Evolutionary conservation across 805 yeast species (phyloP).

Genomic region (Scheffersomyces stipitis): DNA sequence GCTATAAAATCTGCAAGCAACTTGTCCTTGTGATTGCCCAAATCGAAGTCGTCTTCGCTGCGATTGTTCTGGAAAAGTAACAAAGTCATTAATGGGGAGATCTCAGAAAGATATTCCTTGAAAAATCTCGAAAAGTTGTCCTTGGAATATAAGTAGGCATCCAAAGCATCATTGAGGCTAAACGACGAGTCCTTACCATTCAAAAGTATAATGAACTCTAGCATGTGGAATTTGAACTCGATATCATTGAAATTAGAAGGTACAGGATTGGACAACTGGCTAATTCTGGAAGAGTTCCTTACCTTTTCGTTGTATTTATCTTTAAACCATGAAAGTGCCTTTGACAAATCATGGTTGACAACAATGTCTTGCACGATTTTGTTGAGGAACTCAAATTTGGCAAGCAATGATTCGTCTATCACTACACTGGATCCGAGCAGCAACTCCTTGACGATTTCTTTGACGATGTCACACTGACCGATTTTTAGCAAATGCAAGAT

Average conservation of each 20-base stretch:
- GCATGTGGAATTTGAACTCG: conserved; percentile 43
- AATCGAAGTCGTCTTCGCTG: conserved; percentile 7
- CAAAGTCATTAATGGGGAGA: conserved; percentile 36
- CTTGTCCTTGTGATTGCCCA: conserved; percentile 16
- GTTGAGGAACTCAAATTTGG: conserved; percentile 27
- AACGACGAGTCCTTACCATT: conserved; percentile 14
- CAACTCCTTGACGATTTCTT: conserved; percentile 25
- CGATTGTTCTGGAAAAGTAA: conserved; percentile 13
- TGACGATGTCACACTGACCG: conserved; percentile 38
- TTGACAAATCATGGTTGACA: conserved; percentile 28
- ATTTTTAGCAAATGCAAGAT: conserved; percentile 38
- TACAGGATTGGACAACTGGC: background rate
- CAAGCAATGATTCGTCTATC: conserved; percentile 24
- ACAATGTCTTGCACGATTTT: conserved; percentile 35
- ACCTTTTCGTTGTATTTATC: conserved; percentile 17
- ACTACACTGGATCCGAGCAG: conserved; percentile 12
- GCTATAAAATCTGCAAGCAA: conserved; percentile 21
- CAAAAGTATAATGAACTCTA: conserved; percentile 35
- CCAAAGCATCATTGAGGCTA: conserved; percentile 23
- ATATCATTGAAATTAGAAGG: conserved; percentile 16
- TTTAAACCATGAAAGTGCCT: conserved; percentile 35
- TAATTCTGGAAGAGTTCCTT: conserved; percentile 1
- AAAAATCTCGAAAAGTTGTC: conserved; percentile 34
- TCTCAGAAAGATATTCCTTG: conserved; percentile 30
- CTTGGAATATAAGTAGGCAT: conserved; percentile 39